Conservation (phyloP, 352 stramenopile species). For the Elongisporangium undulatum region DNA sequence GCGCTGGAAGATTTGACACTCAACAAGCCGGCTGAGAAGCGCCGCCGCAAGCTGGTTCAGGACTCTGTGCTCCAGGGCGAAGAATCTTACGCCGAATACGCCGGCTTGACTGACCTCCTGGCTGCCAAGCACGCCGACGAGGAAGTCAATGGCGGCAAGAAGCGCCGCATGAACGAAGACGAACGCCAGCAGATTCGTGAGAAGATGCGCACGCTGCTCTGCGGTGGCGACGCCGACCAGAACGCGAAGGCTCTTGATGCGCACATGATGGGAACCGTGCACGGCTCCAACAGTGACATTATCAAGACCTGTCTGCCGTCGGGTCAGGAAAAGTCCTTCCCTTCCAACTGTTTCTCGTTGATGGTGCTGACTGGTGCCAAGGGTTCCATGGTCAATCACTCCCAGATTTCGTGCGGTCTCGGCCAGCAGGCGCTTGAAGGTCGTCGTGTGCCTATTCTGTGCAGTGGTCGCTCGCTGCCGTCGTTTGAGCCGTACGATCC, state of each 20-base stretch:
- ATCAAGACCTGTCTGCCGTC: conserved; percentile 99
- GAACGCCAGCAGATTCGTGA: conserved; percentile 70
- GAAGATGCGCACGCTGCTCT: conserved; percentile 72
- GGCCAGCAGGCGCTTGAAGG: conserved; percentile 99
- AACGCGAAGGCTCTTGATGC: conserved; percentile 82
- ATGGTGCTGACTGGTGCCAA: conserved; percentile 99
- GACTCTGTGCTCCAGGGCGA: conserved; percentile 78
- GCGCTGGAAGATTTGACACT: conserved; percentile 98
- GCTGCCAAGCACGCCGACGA: conserved; percentile 52
- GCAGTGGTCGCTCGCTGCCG: conserved; percentile 96
- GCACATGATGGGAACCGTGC: conserved; percentile 89
- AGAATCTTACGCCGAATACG: conserved; percentile 84
- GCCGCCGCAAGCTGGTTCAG: conserved; percentile 86
- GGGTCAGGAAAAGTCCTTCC: conserved; percentile 97
- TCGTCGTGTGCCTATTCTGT: conserved; percentile 97
- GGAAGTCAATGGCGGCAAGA: conserved; percentile 38
- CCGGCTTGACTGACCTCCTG: conserved; percentile 64
- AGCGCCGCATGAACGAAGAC: conserved; percentile 81
- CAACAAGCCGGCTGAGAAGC: conserved; percentile 90
- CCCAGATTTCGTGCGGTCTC: conserved; percentile 97
- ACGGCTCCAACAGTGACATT: conserved; percentile 94
- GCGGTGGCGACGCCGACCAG: conserved; percentile 57
- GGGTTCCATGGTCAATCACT: conserved; percentile 99
- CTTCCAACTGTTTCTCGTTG: conserved; percentile 98
- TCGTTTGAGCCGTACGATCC: conserved; percentile 98